Conservation (phyloP, 1,139 yeast species). For the Scheffersomyces lignicola region DNA sequence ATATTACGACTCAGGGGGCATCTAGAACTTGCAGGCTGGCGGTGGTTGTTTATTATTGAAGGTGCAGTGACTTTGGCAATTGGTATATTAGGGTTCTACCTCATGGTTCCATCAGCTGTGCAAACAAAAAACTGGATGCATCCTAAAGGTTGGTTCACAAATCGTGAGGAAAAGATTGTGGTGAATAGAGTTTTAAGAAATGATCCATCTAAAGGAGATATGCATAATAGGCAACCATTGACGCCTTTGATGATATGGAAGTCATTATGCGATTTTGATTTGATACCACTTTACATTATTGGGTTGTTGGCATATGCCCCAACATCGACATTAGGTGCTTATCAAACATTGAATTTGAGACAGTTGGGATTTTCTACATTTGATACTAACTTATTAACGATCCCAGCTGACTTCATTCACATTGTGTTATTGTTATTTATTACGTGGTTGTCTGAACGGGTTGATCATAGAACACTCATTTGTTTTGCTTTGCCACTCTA, state of each 20-base stretch:
- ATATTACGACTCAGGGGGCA: constrained; percentile 20
- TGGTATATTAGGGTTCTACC: constrained; percentile 28
- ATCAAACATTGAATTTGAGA: constrained; percentile 49
- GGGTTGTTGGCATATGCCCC: constrained; percentile 35
- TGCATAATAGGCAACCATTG: constrained; percentile 4
- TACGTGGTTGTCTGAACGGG: constrained; percentile 36
- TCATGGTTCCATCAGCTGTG: constrained; percentile 35
- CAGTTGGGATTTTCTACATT: constrained; percentile 55
- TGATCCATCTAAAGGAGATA: constrained; percentile 19
- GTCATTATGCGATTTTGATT: constrained; percentile 49
- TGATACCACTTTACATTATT: constrained; percentile 56
- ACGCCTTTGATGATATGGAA: constrained; percentile 14
- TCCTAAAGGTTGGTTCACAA: constrained; percentile 39
- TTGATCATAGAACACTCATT: constrained; percentile 31
- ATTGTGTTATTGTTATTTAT: constrained; percentile 35
- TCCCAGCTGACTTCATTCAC: constrained; percentile 45
- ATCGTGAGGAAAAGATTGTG: constrained; percentile 31
- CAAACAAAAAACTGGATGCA: constrained; percentile 43
- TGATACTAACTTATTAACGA: constrained; percentile 51
- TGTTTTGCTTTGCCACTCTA: constrained; percentile 34
- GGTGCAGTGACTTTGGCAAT: constrained; percentile 29
- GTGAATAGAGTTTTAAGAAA: constrained; percentile 54
- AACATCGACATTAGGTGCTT: constrained; percentile 17
- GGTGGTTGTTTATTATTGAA: constrained; percentile 37
- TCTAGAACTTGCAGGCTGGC: constrained; percentile 32